A percentile compares a stretch with the other conserved stretches of the same genome.
phyloP scores from a whole-genome alignment of 345 rosid genomes.

The Acer campestre region DNA sequence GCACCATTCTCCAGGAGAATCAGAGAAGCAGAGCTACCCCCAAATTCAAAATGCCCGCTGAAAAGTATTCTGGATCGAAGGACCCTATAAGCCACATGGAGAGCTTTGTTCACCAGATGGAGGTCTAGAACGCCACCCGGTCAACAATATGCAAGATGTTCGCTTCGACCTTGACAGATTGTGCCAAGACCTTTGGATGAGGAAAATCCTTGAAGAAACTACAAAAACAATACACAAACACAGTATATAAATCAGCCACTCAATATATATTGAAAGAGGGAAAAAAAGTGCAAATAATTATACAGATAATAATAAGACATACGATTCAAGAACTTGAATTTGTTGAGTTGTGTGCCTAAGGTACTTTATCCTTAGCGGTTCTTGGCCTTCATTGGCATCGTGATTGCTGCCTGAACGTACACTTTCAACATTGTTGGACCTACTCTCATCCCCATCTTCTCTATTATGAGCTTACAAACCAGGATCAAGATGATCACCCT shows the following conservation, averaged over 20 bases:
- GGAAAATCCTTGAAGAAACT: constrained; percentile 67
- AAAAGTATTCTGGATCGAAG: too few relatives aligned
- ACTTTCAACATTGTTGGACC: constrained; percentile 53
- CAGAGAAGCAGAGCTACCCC: too few relatives aligned
- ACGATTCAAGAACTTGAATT: constrained; percentile 83
- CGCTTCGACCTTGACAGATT: too few relatives aligned
- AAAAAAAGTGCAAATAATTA: neutral
- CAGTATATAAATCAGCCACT: neutral
- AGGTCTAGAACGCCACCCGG: too few relatives aligned
- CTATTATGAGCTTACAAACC: constrained; percentile 29
- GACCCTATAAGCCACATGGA: too few relatives aligned
- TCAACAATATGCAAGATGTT: too few relatives aligned
- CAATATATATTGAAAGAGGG: neutral
- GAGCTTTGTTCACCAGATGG: too few relatives aligned
- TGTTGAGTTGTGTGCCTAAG: constrained; percentile 74
- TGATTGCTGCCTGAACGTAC: constrained; percentile 61
- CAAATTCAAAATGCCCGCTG: too few relatives aligned
- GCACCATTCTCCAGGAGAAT: too few relatives aligned
- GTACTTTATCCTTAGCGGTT: constrained; percentile 53
- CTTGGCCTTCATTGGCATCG: constrained; percentile 36
- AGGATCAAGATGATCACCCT: constrained; percentile 27
- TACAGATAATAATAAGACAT: constrained; percentile 11
- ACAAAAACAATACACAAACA: neutral
- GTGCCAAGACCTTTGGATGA: constrained; percentile 49
- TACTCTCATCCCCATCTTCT: constrained; percentile 60